Evolutionary conservation across 805 yeast species (phyloP), one percentile per base, ranked within the genome.

Genomic region (Kodamaea laetipori): DNA sequence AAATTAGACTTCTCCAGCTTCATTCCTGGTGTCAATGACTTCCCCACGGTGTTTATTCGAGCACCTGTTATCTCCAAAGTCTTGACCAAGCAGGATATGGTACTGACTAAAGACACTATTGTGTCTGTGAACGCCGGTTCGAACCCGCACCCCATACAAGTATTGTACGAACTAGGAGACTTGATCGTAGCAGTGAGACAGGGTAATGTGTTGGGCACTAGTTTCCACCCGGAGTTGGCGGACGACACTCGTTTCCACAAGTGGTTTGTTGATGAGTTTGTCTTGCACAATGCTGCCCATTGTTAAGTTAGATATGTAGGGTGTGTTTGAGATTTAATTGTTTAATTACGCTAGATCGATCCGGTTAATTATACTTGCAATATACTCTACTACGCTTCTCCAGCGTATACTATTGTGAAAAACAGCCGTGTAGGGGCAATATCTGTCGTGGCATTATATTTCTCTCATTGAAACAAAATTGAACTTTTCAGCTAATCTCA

Each of bases 161-260:
- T 78, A 0, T 60, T 81, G 23, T 67, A 71, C 41, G 57, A 62
- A 6, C 59, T 78, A 40, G 51, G 61, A 48, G 64, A 67, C 1
- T 60, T 77, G 28, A 73, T 86, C 25, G 92, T 86, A 2, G 94
- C 90, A 0, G 89, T 85, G 5, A 70, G 78, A 53, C 90, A 86
- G 57, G 86, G 84, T 0, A 72, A 72, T 28, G 67, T 78, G 25
- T 60, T 86, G 39, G 92, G 89, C 2, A 86, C 90, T 0, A 81
- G 89, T 1, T 86, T 86, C 61, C 95, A 86, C 58, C 95, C 95
- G 0, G 95, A 86, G 60, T 69, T 86, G 27, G 39, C 52, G 11
- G 63, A 58, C 10, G 88, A 83, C 50, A 53, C 58, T 33, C 63
- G 84, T 24, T 77, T 86, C 55, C 95, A 86, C 58, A 73, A 76